Conservation (phyloP, 495 filamentous ascomycete genomes). For the Staphylotrichum longicolle region DNA sequence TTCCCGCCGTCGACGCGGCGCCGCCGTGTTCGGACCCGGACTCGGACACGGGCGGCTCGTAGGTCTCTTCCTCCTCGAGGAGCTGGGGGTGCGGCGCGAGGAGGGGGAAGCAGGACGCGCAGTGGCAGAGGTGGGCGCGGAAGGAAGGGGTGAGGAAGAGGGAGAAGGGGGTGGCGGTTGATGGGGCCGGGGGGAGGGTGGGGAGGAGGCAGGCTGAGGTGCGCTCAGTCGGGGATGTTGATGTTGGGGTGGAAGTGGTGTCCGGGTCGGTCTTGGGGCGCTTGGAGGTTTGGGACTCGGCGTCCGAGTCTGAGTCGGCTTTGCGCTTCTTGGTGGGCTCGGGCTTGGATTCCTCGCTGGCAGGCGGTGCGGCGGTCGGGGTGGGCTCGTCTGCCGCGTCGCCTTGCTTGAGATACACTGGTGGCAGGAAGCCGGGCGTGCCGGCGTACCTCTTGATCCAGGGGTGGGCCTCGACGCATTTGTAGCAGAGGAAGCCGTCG, state of each 20-base stretch:
- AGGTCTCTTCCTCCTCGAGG: conserved; percentile 88
- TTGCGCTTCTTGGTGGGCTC: conserved; percentile 69
- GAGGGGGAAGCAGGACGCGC: conserved; percentile 70
- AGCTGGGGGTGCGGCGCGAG: conserved; percentile 70
- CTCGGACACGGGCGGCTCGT: conserved; percentile 80
- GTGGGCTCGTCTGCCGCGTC: conserved; percentile 10
- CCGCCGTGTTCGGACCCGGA: conserved; percentile 37
- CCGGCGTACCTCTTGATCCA: conserved; percentile 95
- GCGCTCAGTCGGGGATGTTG: neutral
- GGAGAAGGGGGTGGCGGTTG: conserved; percentile 59
- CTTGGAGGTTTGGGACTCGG: conserved; percentile 51
- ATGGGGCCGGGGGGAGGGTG: conserved; percentile 53
- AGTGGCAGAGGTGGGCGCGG: conserved; percentile 74
- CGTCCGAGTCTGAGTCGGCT: conserved; percentile 39
- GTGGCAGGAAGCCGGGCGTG: conserved; percentile 71
- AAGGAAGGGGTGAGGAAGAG: conserved; percentile 77
- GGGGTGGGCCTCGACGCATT: conserved; percentile 81
- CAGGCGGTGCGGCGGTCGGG: conserved; percentile 1
- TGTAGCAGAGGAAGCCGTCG: conserved; percentile 87
- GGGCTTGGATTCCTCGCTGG: conserved; percentile 19
- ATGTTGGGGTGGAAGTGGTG: neutral
- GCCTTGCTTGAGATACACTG: conserved; percentile 51
- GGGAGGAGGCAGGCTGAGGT: conserved; percentile 41
- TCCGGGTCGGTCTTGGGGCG: conserved; percentile 51
- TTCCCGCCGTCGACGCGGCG: conserved; percentile 47